These are phyloP conservation scores for Nakazawaea sp. DNA, from an alignment of 805 yeast genomes.

Conservation along the genomic window DNA sequence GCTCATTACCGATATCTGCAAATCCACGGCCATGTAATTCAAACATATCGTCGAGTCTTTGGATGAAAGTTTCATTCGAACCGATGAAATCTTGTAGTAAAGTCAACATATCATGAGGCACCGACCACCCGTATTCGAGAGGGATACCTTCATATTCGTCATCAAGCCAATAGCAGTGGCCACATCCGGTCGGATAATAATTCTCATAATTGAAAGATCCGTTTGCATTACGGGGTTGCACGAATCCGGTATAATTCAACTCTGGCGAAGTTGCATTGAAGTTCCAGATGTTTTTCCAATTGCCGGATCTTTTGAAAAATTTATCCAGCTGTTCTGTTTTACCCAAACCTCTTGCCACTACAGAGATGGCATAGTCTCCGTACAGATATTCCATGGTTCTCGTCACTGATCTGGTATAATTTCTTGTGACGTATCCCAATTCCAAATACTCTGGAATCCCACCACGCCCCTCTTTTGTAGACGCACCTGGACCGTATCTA, in stretches of 20 bases:
- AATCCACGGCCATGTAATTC: conserved; percentile 20
- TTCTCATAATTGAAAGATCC: conserved; percentile 21
- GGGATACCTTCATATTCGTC: conserved; percentile 28
- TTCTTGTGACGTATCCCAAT: conserved; percentile 25
- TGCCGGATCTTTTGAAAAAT: conserved; percentile 24
- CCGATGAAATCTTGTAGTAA: conserved; percentile 22
- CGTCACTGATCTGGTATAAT: conserved; percentile 25
- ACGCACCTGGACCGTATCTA: conserved; percentile 22
- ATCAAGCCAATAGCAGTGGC: conserved; percentile 27
- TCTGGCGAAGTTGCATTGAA: conserved; percentile 16
- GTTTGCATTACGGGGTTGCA: conserved; percentile 25
- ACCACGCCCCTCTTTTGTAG: conserved; percentile 28
- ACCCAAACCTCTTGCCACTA: conserved; percentile 27
- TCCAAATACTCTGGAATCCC: conserved; percentile 27
- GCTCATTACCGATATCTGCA: conserved; percentile 31
- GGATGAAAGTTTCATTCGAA: conserved; percentile 18
- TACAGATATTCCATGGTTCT: conserved; percentile 31
- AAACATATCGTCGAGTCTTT: conserved; percentile 29
- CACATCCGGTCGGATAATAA: conserved; percentile 26
- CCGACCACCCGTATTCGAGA: conserved; percentile 29
- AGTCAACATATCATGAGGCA: conserved; percentile 26
- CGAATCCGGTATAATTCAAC: conserved; percentile 23
- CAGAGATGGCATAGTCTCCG: conserved; percentile 27
- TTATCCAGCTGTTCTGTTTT: conserved; percentile 16
- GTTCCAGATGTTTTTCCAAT: conserved; percentile 32